phyloP scores from a whole-genome alignment of 2,329 filamentous ascomycete species.

The Scytalidium lignicola region DNA sequence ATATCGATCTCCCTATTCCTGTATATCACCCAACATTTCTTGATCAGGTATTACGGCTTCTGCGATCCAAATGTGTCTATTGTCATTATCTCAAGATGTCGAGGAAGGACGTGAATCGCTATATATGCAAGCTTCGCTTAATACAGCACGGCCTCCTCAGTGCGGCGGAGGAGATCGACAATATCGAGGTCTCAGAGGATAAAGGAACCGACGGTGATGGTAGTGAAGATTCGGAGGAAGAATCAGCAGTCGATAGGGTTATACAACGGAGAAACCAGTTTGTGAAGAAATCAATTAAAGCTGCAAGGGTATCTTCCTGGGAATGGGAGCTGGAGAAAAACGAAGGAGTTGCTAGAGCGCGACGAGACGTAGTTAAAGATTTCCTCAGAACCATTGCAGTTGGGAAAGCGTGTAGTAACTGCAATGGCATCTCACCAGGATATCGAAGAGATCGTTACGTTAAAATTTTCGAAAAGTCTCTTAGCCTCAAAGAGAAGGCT shows the following conservation, averaged over 20 bases:
- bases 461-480: slow-evolving; percentile 86
- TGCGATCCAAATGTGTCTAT: slow-evolving; percentile 85
- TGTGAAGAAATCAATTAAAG: slow-evolving; percentile 67
- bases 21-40: slow-evolving; percentile 97
- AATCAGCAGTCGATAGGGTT: slow-evolving; percentile 38
- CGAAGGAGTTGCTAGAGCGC: slow-evolving; percentile 73
- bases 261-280: slow-evolving; percentile 58
- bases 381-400: slow-evolving; percentile 72
- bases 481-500: slow-evolving; percentile 68
- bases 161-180: slow-evolving; percentile 50
- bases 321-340: slow-evolving; percentile 58
- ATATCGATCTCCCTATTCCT: slow-evolving; percentile 88
- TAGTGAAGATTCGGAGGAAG: slow-evolving; percentile 23
- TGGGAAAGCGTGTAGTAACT: slow-evolving; percentile 63
- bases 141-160: slow-evolving; percentile 79
- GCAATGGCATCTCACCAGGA: slow-evolving; percentile 66
- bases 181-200: slow-evolving; percentile 22
- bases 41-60: slow-evolving; percentile 79
- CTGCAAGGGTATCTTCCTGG: slow-evolving; percentile 38
- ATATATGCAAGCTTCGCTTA: slow-evolving; percentile 77
- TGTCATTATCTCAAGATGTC: slow-evolving; percentile 82
- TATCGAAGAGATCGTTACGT: slow-evolving; percentile 88
- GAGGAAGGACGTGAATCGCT: slow-evolving; percentile 71
- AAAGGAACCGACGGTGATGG: slow-evolving; percentile 15
- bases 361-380: slow-evolving; percentile 71